Base-by-base conservation (phyloP, 805 yeast species). In the Schwanniomyces occidentalis region DNA sequence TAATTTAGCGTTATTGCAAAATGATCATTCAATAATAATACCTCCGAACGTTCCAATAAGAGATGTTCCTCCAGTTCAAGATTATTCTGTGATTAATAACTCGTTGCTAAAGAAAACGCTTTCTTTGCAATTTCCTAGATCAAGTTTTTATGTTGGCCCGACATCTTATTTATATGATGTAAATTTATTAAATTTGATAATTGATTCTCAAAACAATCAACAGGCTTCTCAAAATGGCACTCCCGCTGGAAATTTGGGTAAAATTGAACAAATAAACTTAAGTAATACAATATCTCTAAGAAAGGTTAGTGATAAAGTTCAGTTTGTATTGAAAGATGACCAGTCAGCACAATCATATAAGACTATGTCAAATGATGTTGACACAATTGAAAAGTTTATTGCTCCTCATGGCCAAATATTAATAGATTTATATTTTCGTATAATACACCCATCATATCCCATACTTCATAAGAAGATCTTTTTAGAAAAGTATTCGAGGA, bases 401-500 rank as follows among this genome's bases (percentile, higher is more conserved):
- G 83, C 91, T n/a, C 98, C 99, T 0, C 89, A 88, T 58, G 98
- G 98, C 2, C 85, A 82, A 43, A 76, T 82, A 8, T 65, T 87
- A 35, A 78, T 87, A 23, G 88, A 86, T 45, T 71, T 88, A 9
- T 89, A 88, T 52, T 89, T 89, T 61, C 75, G 89, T 43, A 76
- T 85, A 12, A 80, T 90, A 21, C 98, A 91, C 52, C 97, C 97
- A 0, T 80, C 87, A 3, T 87, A 87, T 59, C 99, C 98, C 0
- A 82, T 91, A 8, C 61, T 91, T 33, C 97, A 93, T 59, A 91
- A 89, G 52, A 80, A 84, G 49, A 96, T 91, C 5, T 93, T 91
- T 49, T 54, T 91, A 42, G 98, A 91, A 50, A 91, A 91, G 56
- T 91, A 90, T 55, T 69, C 90, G 2, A 68, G 98, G 37, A 88